Evolutionary conservation across 164 flowering plant genomes (phyloP), one percentile per base, ranked within the genome.

Genomic region (Umbellularia californica): DNA sequence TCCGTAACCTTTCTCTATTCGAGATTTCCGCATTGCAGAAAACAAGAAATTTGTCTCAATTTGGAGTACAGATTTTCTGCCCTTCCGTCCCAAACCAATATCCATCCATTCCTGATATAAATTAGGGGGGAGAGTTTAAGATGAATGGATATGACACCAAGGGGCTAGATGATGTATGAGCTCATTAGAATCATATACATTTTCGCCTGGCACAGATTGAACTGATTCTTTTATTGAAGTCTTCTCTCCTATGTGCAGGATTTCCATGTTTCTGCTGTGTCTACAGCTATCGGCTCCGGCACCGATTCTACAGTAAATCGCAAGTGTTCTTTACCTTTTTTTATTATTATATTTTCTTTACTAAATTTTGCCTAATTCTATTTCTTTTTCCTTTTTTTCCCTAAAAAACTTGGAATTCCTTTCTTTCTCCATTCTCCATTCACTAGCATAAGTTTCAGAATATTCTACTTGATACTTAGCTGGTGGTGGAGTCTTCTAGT

Each of bases 301-400:
- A 22, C 9, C 5, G 72, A 60, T 50, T 15, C 65, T 35, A 19
- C 50, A 65, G 64, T 19, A 23, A 66, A 70, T 70, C 77, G 82
- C 70, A 76, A 74, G 82, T 79, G 22, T 50, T 63, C 60, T n/a
- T 2, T 2, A 11, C 22, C n/a, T 63, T 52, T 15, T 50, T 6
- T 68, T 0, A 12, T 2, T 9, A n/a, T 71, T 9, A 15, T 65
- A 11, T 14, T 28, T 65, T 23, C 33, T 12, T 17, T 19, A 13
- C 52, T 27, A 2, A 19, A 15, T 27, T 58, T 55, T 55, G 19
- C 60, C 0, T 17, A 14, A 17, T 69, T 19, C 55, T 3, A 7
- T 20, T 2, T 41, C 24, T 69, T 69, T 69, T 69, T 47, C n/a
- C 14, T n/a, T 69, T 47, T 41, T 47, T 2, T 1, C 13, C n/a